Evolutionary conservation across 2,329 filamentous ascomycete genomes (phyloP).

Genomic region (Zasmidium cellare): DNA sequence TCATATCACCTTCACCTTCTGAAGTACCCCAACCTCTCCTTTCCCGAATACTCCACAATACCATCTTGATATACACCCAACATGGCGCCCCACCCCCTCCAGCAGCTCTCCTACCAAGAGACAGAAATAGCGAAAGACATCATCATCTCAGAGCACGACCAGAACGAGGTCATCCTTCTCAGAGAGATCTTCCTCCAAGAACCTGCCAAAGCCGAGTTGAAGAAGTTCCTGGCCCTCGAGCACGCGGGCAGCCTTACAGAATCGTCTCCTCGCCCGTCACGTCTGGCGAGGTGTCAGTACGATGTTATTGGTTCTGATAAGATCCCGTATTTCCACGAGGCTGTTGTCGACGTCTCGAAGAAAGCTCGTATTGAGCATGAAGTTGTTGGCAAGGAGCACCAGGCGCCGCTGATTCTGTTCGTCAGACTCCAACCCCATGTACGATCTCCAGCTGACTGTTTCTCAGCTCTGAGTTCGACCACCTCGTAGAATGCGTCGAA

Average conservation of each 20-base stretch:
- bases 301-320: constrained; percentile 55
- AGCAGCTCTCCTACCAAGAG: constrained; percentile 25
- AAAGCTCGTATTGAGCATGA: constrained; percentile 28
- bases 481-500: constrained; percentile 51
- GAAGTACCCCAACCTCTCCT: neutral
- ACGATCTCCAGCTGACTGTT: neutral
- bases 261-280: constrained; percentile 33
- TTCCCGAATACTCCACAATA: neutral
- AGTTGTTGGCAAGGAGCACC: constrained; percentile 30
- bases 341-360: constrained; percentile 36
- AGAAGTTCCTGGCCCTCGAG: constrained; percentile 31
- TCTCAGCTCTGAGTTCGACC: constrained; percentile 48
- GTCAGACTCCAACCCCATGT: constrained; percentile 7
- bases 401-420: constrained; percentile 30
- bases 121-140: constrained; percentile 24
- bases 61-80: neutral
- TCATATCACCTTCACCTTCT: neutral
- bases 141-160: constrained; percentile 22
- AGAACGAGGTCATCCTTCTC: constrained; percentile 27
- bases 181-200: constrained; percentile 34
- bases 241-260: constrained; percentile 25
- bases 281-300: constrained; percentile 57
- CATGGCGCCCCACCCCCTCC: constrained; percentile 21
- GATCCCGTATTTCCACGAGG: constrained; percentile 46
- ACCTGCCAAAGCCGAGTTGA: constrained; percentile 30